Evolutionary conservation across 2,329 filamentous ascomycete genomes (phyloP), one percentile per base, ranked within the genome.

Genomic region (Xylariaceae sp.): DNA sequence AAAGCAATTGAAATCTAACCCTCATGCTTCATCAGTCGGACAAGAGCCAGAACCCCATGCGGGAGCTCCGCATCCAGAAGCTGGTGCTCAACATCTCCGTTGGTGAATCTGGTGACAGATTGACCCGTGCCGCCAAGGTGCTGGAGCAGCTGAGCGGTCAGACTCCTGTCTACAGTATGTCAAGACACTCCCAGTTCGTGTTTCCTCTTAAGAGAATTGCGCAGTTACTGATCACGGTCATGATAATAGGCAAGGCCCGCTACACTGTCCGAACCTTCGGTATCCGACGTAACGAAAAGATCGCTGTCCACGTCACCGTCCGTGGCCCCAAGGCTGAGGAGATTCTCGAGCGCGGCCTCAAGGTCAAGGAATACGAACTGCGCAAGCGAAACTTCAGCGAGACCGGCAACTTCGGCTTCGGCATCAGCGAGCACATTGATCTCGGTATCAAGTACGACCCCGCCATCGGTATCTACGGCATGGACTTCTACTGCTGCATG

Each of bases 401-500:
- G 80, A 96, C 90, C 53, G 92, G 92, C 67, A 94, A 95, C 84
- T 98, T 98, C 67, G 92, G 92, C 57, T 98, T 98, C 80, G 92
- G 92, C 77, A 98, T 98, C 77, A 88, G 78, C 75, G 92, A 98
- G 77, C 92, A 98, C 84, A 98, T 98, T 72, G 92, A 98, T 80
- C 79, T 98, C 60, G 92, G 92, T 63, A 98, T 98, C 86, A 98
- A 98, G 83, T 95, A 95, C 77, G 89, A 95, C 75, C 89, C 89
- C 50, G 83, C 78, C 49, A 95, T 95, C 57, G 89, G 89, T 81
- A 95, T 95, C 68, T 95, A 94, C 78, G 89, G 92, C 67, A 98
- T 98, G 92, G 92, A 98, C 75, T 98, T 98, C 75, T 98, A 95
- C 84, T 89, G 83, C 85, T 96, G 90, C 87, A 98, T 98, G 92